Base-by-base conservation (phyloP, 257 asterid species). In the Penstemon davidsonii region DNA sequence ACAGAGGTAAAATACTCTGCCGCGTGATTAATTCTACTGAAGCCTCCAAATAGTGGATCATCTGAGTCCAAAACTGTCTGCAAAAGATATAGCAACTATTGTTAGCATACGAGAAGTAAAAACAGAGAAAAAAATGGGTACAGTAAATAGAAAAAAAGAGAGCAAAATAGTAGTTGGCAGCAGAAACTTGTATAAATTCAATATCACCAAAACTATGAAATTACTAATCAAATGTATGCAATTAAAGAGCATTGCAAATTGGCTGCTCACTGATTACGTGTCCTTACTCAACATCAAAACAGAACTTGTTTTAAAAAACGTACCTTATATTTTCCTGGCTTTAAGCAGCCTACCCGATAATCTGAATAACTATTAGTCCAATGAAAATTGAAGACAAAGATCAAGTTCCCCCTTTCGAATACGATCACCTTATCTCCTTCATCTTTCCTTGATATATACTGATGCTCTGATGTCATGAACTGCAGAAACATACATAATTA, bases 381-480 rank as follows among this genome's bases (percentile, higher is more conserved):
- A 63, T 91, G 99, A 67, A 94, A 94, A 75, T 94, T 94, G 70
- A 91, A 91, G 72, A 94, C 96, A 60, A 91, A 91, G 59, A 94
- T 87, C 45, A 94, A 76, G 82, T 91, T 76, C 60, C 87, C 99
- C 77, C 87, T 87, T 77, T 94, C 97, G 45, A 91, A 94, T 18
- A 88, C 87, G 51, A 94, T 83, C 55, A 82, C 19, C 81, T 84
- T 85, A 61, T 94, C 99, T 47, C 86, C 89, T 77, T 94, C 97
- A 69, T 91, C 79, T 77, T 91, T 87, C 79, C 86, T 80, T 41
- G 99, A 88, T 81, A 94, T 84, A 76, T 76, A 88, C 75, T 82
- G 97, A 80, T 90, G 96, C 77, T 83, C 90, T 43, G 97, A 86
- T 11, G 96, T 91, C 97, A 94, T 94, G 84, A 94, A 94, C 99